Evolutionary conservation across 164 flowering plant genomes (phyloP), one percentile per base, ranked within the genome.

Genomic region (Magnolia sinica): DNA sequence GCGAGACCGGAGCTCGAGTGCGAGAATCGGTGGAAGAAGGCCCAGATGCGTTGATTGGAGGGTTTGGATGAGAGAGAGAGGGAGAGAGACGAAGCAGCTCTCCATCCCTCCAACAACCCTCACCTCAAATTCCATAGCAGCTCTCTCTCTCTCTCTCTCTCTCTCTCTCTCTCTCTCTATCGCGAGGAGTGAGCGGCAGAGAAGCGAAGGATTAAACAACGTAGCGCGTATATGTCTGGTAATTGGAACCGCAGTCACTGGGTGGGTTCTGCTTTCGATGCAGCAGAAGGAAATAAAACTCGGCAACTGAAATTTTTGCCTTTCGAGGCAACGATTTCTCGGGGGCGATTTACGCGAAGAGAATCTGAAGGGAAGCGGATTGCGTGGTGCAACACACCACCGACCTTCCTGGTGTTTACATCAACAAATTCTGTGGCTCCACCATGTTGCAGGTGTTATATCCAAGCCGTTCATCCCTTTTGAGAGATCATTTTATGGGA

Each of bases 71-170:
- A 94, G 82, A 10, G 83, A 55, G 2, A 92, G 83, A 58, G 98
- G 99, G 27, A 92, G 95, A 0, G 98, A 91, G 1, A 92, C 91
- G 76, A 88, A 92, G 87, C 98, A 92, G 83, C 83, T 86, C 78
- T 90, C 93, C 3, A 92, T 84, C 18, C 92, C 95, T 10, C 82
- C 90, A 8, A 92, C 93, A 3, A 68, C 77, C 45, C 87, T 83
- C 78, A 96, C 94, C 78, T 87, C 90, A 19, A 91, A 83, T 83
- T 92, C 98, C 97, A 94, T 93, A 29, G n/a, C 24, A 24, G 23
- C 31, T 23, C 11, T 4, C 22, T 64, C 55, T 49, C 55, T 20
- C 10, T 65, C n/a, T n/a, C n/a, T n/a, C n/a, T n/a, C n/a, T n/a
- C 31, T 23, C 11, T 4, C 22, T 64, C 55, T 49, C 55, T 20